Conservation (phyloP, 78 protist genomes). For the Monocercomonoides exilis region DNA sequence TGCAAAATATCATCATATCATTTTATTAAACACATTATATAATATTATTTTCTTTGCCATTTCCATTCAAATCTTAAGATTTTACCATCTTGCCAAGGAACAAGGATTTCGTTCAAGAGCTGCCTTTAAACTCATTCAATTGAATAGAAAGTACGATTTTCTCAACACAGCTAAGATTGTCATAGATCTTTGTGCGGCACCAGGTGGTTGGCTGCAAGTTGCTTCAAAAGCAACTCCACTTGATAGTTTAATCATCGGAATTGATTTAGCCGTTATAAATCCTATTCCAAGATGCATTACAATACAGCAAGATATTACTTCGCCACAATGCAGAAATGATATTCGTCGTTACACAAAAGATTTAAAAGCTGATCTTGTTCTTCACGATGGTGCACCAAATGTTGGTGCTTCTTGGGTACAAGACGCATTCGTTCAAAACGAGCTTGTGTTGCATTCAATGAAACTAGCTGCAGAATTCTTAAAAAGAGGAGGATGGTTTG, state of each 20-base stretch:
- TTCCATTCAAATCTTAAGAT: too few species aligned
- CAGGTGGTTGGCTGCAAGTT: constrained; percentile 92
- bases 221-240: constrained; percentile 81
- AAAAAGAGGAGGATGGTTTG: constrained; percentile 65
- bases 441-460: constrained; percentile 74
- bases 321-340: constrained; percentile 68
- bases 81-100: constrained; percentile 93
- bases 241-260: constrained; percentile 72
- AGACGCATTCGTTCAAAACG: constrained; percentile 91
- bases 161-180: constrained; percentile 52
- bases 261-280: constrained; percentile 91
- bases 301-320: constrained; percentile 90
- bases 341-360: constrained; percentile 49
- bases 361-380: constrained; percentile 74
- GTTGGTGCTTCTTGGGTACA: constrained; percentile 90
- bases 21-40: too few species aligned
- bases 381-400: constrained; percentile 99
- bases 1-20: too few species aligned
- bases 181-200: constrained; percentile 99
- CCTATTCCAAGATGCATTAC: constrained; percentile 64
- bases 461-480: constrained; percentile 86
- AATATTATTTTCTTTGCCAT: too few species aligned
- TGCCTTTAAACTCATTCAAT: constrained; percentile 96
- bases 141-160: constrained; percentile 86
- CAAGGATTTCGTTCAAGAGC: constrained; percentile 95